Percentiles rank a stretch among this genome's conserved stretches.
These are phyloP conservation scores for Aeminium ludgeri DNA, from an alignment of 495 filamentous ascomycete species.

Conservation along the genomic window DNA sequence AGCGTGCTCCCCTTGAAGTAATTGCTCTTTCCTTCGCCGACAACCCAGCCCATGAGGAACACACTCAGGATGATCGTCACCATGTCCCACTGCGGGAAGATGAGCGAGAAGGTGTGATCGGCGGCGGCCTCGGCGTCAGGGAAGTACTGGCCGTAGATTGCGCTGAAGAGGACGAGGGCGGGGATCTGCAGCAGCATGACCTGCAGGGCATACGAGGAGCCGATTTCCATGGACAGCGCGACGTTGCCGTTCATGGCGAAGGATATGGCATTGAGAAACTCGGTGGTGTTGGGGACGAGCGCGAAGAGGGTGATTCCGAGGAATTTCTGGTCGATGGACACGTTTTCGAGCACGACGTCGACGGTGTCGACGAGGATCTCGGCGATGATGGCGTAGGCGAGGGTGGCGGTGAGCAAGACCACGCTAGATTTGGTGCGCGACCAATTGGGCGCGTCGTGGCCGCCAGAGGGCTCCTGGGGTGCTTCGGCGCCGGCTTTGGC, in stretches of 20 bases:
- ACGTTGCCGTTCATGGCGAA: conserved; percentile 99
- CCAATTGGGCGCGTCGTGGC: conserved; percentile 98
- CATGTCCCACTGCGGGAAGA: conserved; percentile 99
- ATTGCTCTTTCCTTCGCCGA: conserved; percentile 93
- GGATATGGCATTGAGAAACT: conserved; percentile 96
- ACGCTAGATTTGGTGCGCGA: conserved; percentile 74
- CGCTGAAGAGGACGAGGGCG: conserved; percentile 80
- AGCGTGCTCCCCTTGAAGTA: conserved; percentile 91
- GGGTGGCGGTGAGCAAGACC: conserved; percentile 74
- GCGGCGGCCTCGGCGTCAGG: conserved; percentile 38
- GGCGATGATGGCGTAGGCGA: conserved; percentile 89
- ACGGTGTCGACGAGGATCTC: conserved; percentile 95
- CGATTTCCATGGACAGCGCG: conserved; percentile 96
- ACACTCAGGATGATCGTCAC: conserved; percentile 94
- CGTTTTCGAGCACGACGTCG: conserved; percentile 75
- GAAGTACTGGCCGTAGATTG: conserved; percentile 35
- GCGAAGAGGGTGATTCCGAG: conserved; percentile 94
- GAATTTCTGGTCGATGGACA: conserved; percentile 94
- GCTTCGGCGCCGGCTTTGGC: conserved; percentile 15
- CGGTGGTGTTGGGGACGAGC: conserved; percentile 92
- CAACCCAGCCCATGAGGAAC: conserved; percentile 92
- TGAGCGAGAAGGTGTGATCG: conserved; percentile 72
- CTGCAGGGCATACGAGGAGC: conserved; percentile 90
- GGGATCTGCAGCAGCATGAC: conserved; percentile 96
- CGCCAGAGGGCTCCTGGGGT: conserved; percentile 32